These are phyloP conservation scores for Phanerodontia chrysosporium DNA, from an alignment of 768 basidiomycete species.

Conservation along the genomic window DNA sequence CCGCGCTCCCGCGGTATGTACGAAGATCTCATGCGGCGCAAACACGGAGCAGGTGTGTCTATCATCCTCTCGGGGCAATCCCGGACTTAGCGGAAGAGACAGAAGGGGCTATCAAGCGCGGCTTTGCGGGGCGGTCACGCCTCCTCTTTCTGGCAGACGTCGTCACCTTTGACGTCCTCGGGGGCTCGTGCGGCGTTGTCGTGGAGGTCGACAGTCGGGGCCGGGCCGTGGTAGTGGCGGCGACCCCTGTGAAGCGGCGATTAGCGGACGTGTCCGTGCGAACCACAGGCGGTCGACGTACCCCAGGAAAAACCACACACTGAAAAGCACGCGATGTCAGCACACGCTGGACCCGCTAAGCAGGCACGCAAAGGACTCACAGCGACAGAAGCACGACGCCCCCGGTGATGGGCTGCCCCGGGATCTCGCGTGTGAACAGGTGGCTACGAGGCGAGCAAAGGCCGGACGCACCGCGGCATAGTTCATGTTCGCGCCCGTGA, in stretches of 20 bases:
- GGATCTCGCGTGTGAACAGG: neutral
- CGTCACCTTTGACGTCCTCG: neutral
- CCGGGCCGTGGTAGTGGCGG: slow-evolving; percentile 9
- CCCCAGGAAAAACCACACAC: slow-evolving; percentile 10
- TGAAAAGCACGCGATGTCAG: neutral
- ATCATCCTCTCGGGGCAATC: too few relatives aligned
- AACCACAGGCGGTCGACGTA: neutral
- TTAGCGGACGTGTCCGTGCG: neutral
- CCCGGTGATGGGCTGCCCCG: slow-evolving; percentile 28
- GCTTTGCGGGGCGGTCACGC: too few relatives aligned
- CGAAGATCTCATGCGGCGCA: too few relatives aligned
- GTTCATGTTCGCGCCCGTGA: slow-evolving; percentile 73
- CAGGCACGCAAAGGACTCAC: slow-evolving; percentile 15
- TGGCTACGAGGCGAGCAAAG: neutral
- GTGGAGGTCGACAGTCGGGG: neutral
- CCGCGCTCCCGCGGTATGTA: neutral
- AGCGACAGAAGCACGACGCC: slow-evolving; percentile 30
- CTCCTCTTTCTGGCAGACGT: neutral
- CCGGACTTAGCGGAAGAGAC: too few relatives aligned
- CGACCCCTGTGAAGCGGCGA: neutral
- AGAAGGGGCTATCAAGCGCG: too few relatives aligned
- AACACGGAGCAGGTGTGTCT: too few relatives aligned
- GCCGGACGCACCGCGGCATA: slow-evolving; percentile 59
- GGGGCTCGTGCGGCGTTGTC: neutral
- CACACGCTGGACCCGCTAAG: too few relatives aligned